A percentile compares a stretch with the other conserved stretches of the same genome.
Conservation (phyloP, 192 early-diverging fungal species). For the Coemansia sp. region DNA sequence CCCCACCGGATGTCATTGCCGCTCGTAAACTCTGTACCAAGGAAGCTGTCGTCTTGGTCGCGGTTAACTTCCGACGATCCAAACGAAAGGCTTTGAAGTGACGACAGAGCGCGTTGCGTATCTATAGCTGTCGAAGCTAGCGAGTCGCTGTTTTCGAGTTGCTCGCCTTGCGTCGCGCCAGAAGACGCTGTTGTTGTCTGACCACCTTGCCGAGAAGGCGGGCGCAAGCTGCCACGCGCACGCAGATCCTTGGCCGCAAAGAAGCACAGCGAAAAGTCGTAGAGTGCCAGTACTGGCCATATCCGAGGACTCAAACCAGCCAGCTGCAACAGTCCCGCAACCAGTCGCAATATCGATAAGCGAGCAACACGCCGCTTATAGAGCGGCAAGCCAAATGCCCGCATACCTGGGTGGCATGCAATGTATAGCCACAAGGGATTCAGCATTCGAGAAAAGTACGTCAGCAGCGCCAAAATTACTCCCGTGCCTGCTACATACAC, state of each 20-base stretch:
- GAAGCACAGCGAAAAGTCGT: constrained; percentile 28
- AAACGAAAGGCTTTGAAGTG: constrained; percentile 42
- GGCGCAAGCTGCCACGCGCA: constrained; percentile 17
- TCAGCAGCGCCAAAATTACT: constrained; percentile 15
- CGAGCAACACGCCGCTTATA: constrained; percentile 26
- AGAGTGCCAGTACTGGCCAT: constrained; percentile 7
- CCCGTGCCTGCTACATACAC: neutral
- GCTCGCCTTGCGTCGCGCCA: neutral
- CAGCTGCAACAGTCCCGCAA: constrained; percentile 13
- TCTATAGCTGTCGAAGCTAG: neutral
- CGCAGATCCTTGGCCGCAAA: constrained; percentile 15
- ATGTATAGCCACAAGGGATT: constrained; percentile 48
- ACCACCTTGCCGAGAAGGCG: constrained; percentile 8
- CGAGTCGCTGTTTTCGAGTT: neutral
- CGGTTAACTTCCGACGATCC: constrained; percentile 37
- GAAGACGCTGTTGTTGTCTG: neutral
- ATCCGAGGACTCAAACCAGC: neutral
- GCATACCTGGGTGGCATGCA: constrained; percentile 33
- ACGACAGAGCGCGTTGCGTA: constrained; percentile 19
- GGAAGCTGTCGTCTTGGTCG: constrained; percentile 42
- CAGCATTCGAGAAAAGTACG: constrained; percentile 25
- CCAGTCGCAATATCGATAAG: constrained; percentile 20
- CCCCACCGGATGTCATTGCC: constrained; percentile 1
- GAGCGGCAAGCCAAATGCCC: constrained; percentile 28
- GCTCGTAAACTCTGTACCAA: constrained; percentile 17